Evolutionary conservation across 306 rosid genomes (phyloP).

Genomic region (Castanea mollissima): DNA sequence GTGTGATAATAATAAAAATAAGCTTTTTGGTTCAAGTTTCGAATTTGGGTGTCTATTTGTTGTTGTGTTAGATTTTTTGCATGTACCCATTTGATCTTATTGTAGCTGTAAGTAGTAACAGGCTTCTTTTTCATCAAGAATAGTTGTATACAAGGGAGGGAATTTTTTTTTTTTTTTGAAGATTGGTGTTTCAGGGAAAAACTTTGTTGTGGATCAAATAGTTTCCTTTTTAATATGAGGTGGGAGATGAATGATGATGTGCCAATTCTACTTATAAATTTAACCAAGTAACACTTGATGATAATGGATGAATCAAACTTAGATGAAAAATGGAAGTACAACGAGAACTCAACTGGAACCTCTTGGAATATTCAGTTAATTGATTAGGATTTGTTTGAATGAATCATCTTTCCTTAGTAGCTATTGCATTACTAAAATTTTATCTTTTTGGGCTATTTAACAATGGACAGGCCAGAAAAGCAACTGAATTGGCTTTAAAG

Average conservation of each 20-base stretch:
- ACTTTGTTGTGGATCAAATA: too few relatives aligned
- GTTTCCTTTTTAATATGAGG: too few relatives aligned
- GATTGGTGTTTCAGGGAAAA: too few relatives aligned
- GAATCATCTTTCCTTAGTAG: background rate
- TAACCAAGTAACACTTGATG: background rate
- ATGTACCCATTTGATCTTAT: background rate
- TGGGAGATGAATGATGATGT: background rate
- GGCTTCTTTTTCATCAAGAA: background rate
- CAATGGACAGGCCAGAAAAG: constrained; percentile 63
- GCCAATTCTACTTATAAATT: background rate
- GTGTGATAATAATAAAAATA: background rate
- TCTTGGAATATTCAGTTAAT: background rate
- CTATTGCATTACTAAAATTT: constrained; percentile 15
- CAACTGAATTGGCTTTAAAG: constrained; percentile 73
- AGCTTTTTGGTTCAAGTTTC: background rate
- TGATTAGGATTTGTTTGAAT: background rate
- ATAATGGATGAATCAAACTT: background rate
- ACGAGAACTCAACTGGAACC: background rate
- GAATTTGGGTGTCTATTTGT: background rate
- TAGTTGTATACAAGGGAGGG: background rate
- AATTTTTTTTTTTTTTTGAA: too few relatives aligned
- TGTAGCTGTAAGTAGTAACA: background rate
- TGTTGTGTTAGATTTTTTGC: background rate
- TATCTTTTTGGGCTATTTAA: constrained; percentile 19
- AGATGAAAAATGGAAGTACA: background rate